Evolutionary conservation across 768 basidiomycete genomes (phyloP).

Genomic region (Trametes gibbosa): DNA sequence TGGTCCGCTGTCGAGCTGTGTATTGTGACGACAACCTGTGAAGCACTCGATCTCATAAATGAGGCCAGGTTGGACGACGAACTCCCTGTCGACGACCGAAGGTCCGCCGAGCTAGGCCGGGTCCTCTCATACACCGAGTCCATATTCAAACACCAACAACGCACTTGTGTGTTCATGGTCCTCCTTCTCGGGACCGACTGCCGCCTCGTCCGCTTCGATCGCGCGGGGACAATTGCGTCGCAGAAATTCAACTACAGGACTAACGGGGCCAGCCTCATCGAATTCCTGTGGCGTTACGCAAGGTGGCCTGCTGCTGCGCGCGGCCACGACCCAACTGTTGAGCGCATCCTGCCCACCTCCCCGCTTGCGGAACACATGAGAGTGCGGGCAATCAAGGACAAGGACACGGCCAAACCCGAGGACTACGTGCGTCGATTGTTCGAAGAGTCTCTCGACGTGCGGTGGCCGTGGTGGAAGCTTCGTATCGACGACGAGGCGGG

Average conservation of each 20-base stretch:
- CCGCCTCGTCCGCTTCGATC: constrained; percentile 8
- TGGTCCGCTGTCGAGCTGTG: background rate
- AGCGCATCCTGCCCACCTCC: background rate
- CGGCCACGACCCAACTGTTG: background rate
- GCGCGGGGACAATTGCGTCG: background rate
- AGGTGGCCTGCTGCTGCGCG: background rate
- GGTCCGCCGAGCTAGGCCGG: background rate
- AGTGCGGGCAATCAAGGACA: background rate
- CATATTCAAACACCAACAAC: constrained; percentile 1
- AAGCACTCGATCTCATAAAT: background rate
- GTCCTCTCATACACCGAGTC: background rate
- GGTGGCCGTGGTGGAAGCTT: background rate
- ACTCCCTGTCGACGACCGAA: background rate
- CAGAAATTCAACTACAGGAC: constrained; percentile 3
- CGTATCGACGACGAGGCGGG: background rate
- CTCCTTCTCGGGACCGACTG: background rate
- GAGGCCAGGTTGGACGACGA: background rate
- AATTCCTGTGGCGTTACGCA: constrained; percentile 7
- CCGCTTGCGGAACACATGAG: background rate
- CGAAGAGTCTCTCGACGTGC: background rate
- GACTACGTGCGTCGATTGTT: background rate
- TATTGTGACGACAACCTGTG: background rate
- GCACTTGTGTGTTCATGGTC: background rate
- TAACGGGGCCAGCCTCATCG: background rate
- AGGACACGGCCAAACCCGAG: background rate